Conservation (phyloP, 306 rosid genomes). For the Acacia confusa region DNA sequence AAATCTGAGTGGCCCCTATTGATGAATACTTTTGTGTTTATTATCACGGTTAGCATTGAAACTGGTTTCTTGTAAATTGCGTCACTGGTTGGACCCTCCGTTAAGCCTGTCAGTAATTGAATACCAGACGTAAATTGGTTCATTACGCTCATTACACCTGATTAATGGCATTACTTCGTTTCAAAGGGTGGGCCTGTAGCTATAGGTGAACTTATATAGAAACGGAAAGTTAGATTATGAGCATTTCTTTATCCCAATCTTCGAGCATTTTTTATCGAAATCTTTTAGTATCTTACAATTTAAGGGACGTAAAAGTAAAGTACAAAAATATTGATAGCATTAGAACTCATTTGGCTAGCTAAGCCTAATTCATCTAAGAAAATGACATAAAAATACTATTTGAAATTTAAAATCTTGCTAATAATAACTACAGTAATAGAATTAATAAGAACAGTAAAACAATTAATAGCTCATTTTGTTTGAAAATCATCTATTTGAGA, state of each 20-base stretch:
- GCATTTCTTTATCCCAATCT: background rate
- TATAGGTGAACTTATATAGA: too few species aligned
- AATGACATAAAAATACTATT: too few species aligned
- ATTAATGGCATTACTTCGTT: background rate
- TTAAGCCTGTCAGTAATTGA: background rate
- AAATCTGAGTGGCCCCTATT: too few species aligned
- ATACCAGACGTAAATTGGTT: background rate
- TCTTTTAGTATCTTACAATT: background rate
- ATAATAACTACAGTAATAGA: too few species aligned
- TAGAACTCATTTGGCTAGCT: background rate
- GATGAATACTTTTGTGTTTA: too few species aligned
- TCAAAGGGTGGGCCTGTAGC: background rate
- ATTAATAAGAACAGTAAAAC: too few species aligned
- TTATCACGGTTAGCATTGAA: too few species aligned
- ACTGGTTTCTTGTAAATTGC: background rate
- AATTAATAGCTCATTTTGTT: too few species aligned
- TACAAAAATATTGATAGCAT: background rate
- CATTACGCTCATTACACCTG: background rate
- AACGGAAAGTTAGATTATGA: background rate
- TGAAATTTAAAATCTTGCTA: too few species aligned
- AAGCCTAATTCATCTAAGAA: background rate
- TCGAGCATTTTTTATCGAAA: background rate
- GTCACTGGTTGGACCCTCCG: background rate
- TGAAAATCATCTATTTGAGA: too few species aligned
- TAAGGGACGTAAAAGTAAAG: background rate